These are phyloP conservation scores for Mollisia scopiformis DNA, from an alignment of 2,329 filamentous ascomycete species.

Conservation along the genomic window DNA sequence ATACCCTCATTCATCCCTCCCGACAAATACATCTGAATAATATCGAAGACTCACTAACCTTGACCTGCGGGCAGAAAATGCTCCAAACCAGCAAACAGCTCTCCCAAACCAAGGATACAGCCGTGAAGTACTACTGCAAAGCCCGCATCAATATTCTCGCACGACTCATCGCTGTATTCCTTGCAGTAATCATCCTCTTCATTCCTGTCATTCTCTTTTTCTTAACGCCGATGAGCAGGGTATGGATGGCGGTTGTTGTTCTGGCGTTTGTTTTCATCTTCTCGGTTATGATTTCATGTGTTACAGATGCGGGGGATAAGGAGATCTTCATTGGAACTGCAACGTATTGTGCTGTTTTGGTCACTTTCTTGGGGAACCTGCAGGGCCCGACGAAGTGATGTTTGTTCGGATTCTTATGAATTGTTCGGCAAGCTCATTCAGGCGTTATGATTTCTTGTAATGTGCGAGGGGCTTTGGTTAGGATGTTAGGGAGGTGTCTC, in stretches of 20 bases:
- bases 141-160: slow-evolving; percentile 7
- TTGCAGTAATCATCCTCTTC: slow-evolving; percentile 9
- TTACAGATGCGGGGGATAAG: slow-evolving; percentile 6
- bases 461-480: not conserved
- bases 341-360: slow-evolving; percentile 23
- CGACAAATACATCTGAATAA: too few species aligned
- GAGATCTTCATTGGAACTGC: slow-evolving; percentile 20
- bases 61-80: not conserved
- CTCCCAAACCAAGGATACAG: not conserved
- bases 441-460: not conserved
- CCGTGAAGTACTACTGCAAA: slow-evolving; percentile 11
- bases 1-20: too few species aligned
- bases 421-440: too few species aligned
- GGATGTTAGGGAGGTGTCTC: not conserved
- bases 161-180: slow-evolving; percentile 9
- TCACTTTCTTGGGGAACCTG: slow-evolving; percentile 17
- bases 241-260: slow-evolving; percentile 9
- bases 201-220: slow-evolving; percentile 19
- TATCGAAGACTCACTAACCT: not conserved
- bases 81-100: not conserved
- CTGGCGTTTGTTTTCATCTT: slow-evolving; percentile 14
- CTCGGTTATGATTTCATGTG: slow-evolving; percentile 13
- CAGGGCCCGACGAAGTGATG: not conserved
- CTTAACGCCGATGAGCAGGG: slow-evolving; percentile 13
- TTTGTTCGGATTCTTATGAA: not conserved